phyloP scores from a whole-genome alignment of 257 asterid species.

The Rauvolfia tetraphylla region DNA sequence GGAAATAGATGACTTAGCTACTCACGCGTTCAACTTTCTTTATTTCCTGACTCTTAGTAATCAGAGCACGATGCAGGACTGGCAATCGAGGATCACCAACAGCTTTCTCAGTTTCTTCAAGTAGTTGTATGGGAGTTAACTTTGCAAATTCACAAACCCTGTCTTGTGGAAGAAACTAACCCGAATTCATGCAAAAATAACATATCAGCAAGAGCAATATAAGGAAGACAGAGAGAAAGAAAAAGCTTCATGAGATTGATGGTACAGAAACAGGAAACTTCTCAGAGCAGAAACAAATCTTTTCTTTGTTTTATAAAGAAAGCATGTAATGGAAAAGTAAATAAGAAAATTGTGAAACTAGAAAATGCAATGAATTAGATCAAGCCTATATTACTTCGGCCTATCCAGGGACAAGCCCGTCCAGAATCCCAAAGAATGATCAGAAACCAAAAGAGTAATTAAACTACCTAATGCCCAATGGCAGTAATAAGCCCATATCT shows the following conservation, averaged over 20 bases:
- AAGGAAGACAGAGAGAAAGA: conserved; percentile 6
- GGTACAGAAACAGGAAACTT: conserved; percentile 11
- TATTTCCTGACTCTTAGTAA: conserved; percentile 70
- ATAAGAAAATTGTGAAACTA: background rate
- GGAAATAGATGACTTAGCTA: conserved; percentile 27
- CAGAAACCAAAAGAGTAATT: background rate
- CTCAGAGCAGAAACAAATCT: background rate
- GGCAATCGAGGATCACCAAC: conserved; percentile 90
- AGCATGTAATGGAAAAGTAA: background rate
- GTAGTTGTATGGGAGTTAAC: conserved; percentile 91
- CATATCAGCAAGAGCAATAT: conserved; percentile 14
- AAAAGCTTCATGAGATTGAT: conserved; percentile 5
- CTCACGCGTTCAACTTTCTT: conserved; percentile 77
- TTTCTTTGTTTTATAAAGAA: background rate
- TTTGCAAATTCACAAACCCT: conserved; percentile 98
- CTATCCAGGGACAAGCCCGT: background rate
- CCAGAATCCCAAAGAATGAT: background rate
- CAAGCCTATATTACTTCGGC: background rate
- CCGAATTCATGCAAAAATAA: conserved; percentile 22
- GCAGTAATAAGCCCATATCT: background rate
- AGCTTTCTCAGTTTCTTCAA: conserved; percentile 95
- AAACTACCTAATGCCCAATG: background rate
- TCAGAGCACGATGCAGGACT: conserved; percentile 56
- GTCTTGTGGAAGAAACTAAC: conserved; percentile 94
- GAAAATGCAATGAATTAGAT: background rate